Evolutionary conservation across 345 rosid species (phyloP).

Genomic region (Iberis pinnata): DNA sequence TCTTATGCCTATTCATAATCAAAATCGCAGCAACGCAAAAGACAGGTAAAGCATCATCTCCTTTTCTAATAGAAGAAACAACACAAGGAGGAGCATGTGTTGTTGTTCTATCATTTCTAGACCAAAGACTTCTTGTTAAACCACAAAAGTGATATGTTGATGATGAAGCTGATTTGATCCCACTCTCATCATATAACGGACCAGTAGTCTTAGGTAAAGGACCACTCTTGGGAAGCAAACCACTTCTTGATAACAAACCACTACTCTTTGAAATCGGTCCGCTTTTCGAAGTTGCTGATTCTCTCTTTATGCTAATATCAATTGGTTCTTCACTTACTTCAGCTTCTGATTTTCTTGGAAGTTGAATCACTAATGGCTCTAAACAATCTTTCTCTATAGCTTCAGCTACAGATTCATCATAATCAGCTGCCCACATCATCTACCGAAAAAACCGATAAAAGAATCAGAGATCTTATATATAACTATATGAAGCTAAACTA

Average conservation of each 20-base stretch:
- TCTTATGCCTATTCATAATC: constrained; percentile 77
- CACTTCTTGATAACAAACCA: constrained; percentile 37
- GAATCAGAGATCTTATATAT: too few relatives aligned
- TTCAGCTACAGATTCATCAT: constrained; percentile 49
- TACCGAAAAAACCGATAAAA: constrained; percentile 27
- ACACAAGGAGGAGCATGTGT: constrained; percentile 40
- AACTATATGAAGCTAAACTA: not conserved
- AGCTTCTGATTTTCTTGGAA: constrained; percentile 40
- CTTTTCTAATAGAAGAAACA: constrained; percentile 51
- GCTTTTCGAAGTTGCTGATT: constrained; percentile 22
- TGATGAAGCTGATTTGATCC: constrained; percentile 45
- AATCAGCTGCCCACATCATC: constrained; percentile 99
- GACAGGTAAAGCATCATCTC: constrained; percentile 67
- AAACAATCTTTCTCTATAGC: constrained; percentile 60
- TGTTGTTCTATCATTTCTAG: constrained; percentile 41
- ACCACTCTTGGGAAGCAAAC: constrained; percentile 32
- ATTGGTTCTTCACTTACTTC: constrained; percentile 39
- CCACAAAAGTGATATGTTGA: constrained; percentile 59
- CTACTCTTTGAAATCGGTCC: constrained; percentile 34
- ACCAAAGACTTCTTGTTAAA: constrained; percentile 61
- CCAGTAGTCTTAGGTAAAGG: constrained; percentile 34
- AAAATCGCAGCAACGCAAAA: constrained; percentile 91
- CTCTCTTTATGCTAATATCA: constrained; percentile 27
- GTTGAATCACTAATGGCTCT: constrained; percentile 57
- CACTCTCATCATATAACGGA: constrained; percentile 35